A percentile compares a stretch with the other conserved stretches of the same genome.
phyloP scores from a whole-genome alignment of 1,139 yeast genomes.

The Debaryomyces coudertii region DNA sequence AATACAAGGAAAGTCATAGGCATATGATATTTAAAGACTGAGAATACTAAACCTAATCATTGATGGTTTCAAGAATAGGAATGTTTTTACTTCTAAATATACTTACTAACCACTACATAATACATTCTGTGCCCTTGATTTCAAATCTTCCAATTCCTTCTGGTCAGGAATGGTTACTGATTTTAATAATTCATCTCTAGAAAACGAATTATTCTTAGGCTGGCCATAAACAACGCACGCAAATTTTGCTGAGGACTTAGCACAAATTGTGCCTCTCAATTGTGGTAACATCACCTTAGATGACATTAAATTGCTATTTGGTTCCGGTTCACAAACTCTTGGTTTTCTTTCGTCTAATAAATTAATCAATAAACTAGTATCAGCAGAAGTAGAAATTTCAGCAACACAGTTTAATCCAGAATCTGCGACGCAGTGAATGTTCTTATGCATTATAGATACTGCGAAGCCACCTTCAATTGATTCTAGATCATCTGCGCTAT shows the following conservation, averaged over 20 bases:
- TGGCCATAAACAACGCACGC: constrained; percentile 2
- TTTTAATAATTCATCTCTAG: not conserved
- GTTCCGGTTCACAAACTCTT: constrained; percentile 23
- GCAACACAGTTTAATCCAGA: constrained; percentile 11
- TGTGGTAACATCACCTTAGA: constrained; percentile 17
- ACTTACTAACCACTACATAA: constrained; percentile 9
- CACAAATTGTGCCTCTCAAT: constrained; percentile 11
- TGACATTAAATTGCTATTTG: constrained; percentile 26
- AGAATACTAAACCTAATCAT: no score
- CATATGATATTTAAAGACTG: no score
- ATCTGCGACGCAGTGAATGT: constrained; percentile 14
- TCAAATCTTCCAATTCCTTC: constrained; percentile 1
- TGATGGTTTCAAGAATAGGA: no score
- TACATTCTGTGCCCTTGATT: constrained; percentile 9
- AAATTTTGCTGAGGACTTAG: constrained; percentile 3
- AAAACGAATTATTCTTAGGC: not conserved
- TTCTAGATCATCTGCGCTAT: constrained; percentile 15
- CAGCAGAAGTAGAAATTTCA: constrained; percentile 11
- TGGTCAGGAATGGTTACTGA: not conserved
- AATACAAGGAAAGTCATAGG: no score
- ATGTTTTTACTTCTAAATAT: constrained; percentile 25
- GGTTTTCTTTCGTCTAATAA: constrained; percentile 15
- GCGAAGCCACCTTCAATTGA: constrained; percentile 23
- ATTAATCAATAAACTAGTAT: constrained; percentile 16
- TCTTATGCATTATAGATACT: not conserved